Evolutionary conservation across 768 basidiomycete species (phyloP), one percentile per base, ranked within the genome.

Genomic region (Pulveroboletus sp.): DNA sequence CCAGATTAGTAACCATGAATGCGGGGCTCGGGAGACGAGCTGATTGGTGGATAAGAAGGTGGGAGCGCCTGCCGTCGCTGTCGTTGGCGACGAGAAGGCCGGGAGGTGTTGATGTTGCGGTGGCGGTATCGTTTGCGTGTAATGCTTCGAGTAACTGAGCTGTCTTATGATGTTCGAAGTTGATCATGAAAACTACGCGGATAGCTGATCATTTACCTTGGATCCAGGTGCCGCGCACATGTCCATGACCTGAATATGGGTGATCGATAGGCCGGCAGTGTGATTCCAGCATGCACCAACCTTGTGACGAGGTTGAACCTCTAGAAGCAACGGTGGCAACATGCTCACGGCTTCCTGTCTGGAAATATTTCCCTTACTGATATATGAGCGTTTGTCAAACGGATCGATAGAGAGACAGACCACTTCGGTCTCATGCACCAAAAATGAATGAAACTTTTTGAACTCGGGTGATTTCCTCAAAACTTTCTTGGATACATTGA

Each of bases 211-310:
- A 4, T 37, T 43, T 55, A 89, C 90, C 75, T 99, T 99, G 20
- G 94, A 97, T 6, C 97, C 97, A 0, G 97, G 97, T 2, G 97
- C 95, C 16, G 97, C 97, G 64, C 97, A 99, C 90, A 95, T 93
- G 67, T 99, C 97, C 59, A 98, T 83, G 17, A 91, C 87, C 82
- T 89, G 38, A 48, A 2, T 17, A 16, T 40, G 47, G n/a, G 17
- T 41, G 38, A 48, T 20, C 23, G 24, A 31, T n/a, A 47, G 34
- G n/a, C n/a, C 32, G 17, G 38, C 20, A 20, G 40, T 4, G 32
- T 20, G 29, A 38, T 11, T 37, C 29, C 44, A 40, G 8, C 34
- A n/a, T 24, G 10, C 11, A 69, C 76, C 43, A 61, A 84, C 88
- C 59, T 73, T 75, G 65, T 98, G 95, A 64, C 97, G 88, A 0